Conservation (phyloP, 2,329 filamentous ascomycete species). For the Cryphonectria radicalis region DNA sequence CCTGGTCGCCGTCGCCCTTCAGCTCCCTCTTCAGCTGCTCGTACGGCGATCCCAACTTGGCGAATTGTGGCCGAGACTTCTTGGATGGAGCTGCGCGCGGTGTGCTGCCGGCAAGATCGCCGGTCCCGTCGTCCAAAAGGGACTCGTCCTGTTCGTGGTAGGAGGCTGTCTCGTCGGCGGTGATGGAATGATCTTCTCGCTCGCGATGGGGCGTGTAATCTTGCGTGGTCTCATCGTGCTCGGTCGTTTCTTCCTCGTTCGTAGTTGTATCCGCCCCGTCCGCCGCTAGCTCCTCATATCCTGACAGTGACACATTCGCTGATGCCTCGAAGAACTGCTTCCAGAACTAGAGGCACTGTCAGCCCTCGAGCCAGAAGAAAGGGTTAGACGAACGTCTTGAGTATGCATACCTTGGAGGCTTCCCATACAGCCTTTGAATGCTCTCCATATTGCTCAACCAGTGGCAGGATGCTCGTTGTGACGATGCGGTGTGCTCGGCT, state of each 20-base stretch:
- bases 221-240: conserved; percentile 57
- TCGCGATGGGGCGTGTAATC: conserved; percentile 37
- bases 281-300: conserved; percentile 83
- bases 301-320: conserved; percentile 93
- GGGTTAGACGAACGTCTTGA: too few relatives aligned
- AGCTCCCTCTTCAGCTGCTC: conserved; percentile 73
- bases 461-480: conserved; percentile 86
- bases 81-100: conserved; percentile 61
- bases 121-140: conserved; percentile 65
- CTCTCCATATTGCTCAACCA: conserved; percentile 94
- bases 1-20: conserved; percentile 43
- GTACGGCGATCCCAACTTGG: conserved; percentile 76
- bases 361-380: not conserved
- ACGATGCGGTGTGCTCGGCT: conserved; percentile 96
- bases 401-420: conserved; percentile 75
- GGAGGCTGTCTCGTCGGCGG: conserved; percentile 37
- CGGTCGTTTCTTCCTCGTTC: conserved; percentile 56
- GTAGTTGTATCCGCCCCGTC: conserved; percentile 60
- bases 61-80: conserved; percentile 57
- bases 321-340: conserved; percentile 99
- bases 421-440: conserved; percentile 96
- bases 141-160: conserved; percentile 60
- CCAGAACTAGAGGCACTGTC: conserved; percentile 73
- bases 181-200: conserved; percentile 41
- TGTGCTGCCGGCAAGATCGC: conserved; percentile 68